Percentiles rank a stretch among this genome's conserved stretches.
Conservation (phyloP, 306 rosid species). For the Lagenaria siceraria region DNA sequence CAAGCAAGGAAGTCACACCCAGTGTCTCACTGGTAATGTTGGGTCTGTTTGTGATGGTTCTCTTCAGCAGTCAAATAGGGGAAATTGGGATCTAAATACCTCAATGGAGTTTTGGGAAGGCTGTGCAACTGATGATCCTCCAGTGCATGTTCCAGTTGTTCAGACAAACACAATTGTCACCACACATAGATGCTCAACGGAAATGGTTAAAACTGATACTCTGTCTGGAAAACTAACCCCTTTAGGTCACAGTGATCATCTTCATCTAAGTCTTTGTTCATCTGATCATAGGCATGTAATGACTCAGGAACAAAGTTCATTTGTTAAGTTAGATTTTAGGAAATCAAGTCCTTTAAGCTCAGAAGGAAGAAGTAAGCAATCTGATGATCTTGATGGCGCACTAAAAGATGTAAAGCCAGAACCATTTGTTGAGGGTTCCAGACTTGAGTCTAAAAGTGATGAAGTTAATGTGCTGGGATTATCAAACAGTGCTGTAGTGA, state of each 20-base stretch:
- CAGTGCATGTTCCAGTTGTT: constrained; percentile 20
- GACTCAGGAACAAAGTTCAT: constrained; percentile 15
- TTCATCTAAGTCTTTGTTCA: constrained; percentile 23
- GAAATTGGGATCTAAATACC: constrained; percentile 93
- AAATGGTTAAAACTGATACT: constrained; percentile 9
- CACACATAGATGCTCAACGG: constrained; percentile 12
- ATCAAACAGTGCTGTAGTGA: constrained; percentile 20
- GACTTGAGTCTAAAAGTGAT: constrained; percentile 22
- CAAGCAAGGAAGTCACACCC: constrained; percentile 26
- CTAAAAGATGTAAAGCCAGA: constrained; percentile 55
- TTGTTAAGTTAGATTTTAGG: constrained; percentile 22
- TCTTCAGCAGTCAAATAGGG: constrained; percentile 41
- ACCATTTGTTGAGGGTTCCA: constrained; percentile 47
- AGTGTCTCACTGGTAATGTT: constrained; percentile 15
- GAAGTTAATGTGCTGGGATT: constrained; percentile 15
- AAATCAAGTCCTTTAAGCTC: constrained; percentile 18
- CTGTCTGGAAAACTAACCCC: constrained; percentile 13
- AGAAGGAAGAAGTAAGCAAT: constrained; percentile 11
- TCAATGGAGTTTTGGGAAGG: constrained; percentile 93
- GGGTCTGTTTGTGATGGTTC: constrained; percentile 14
- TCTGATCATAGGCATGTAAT: constrained; percentile 13
- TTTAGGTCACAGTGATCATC: constrained; percentile 15
- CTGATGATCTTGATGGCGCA: constrained; percentile 20
- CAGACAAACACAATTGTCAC: constrained; percentile 14
- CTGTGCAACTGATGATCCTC: constrained; percentile 26